Evolutionary conservation across 2,329 filamentous ascomycete genomes (phyloP), one percentile per base, ranked within the genome.

Genomic region (Penicillium sumatraense): DNA sequence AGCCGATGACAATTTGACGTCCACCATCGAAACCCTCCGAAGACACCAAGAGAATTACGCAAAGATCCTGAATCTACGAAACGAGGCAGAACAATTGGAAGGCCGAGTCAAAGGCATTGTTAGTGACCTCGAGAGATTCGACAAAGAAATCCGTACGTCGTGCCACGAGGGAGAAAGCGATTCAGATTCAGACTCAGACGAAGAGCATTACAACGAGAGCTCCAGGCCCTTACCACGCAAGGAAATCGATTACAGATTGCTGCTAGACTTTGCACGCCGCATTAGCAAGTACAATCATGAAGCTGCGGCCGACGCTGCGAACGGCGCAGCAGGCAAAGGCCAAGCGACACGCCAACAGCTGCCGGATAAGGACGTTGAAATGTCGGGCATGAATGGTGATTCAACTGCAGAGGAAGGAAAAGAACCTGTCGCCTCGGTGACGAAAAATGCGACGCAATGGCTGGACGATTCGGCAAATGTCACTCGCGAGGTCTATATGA

Each of bases 281-380:
- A 79, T 80, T 42, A 78, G 77, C 67, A 78, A 76, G 62, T 78
- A 79, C 56, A 79, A 80, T 51, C 70, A 73, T 16, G 68, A 75
- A 52, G 78, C 77, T 0, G 76, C 76, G 24, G 70, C 73, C 10
- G 77, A 78, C 62, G 76, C 75, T 10, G 71, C 72, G 16, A 68
- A 66, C 2, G 69, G 71, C 16, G 57, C 56, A 10, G 58, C 56
- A 11, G 62, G 41, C 10, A 65, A 57, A 42, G 57, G 54, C 40
- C 56, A 65, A 48, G 58, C 53, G 41, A 53, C 56, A 53, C 56
- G 51, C n/a, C 58, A 57, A 35, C 57, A 61, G n/a, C 52, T 51
- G 6, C 54, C 54, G 5, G 65, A 67, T 4, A 63, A 63, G 33
- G 72, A 75, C 52, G 64, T 69, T 35, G 67, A 67, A 9, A 74